phyloP scores from a whole-genome alignment of 2,329 filamentous ascomycete species.

The Pseudogymnoascus sp. region DNA sequence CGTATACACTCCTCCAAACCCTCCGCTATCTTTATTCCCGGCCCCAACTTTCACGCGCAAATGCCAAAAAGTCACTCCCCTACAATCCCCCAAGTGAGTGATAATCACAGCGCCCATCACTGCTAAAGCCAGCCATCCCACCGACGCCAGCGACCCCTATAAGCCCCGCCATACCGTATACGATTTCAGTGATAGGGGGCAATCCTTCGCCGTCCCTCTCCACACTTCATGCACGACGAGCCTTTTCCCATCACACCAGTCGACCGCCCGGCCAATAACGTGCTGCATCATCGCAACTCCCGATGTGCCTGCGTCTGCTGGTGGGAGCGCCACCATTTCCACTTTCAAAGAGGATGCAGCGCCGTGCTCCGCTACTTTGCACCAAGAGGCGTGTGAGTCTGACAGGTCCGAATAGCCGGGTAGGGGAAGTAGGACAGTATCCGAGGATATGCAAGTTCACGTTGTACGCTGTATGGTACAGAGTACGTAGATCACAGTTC shows the following conservation, averaged over 20 bases:
- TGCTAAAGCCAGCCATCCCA: background rate
- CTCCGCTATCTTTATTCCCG: no score
- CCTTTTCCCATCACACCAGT: background rate
- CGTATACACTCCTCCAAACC: no score
- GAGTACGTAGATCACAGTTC: background rate
- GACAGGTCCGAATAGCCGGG: background rate
- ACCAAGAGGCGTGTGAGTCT: background rate
- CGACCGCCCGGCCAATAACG: background rate
- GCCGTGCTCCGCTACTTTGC: background rate
- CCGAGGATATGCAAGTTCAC: background rate
- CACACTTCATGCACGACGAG: background rate
- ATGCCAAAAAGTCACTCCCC: background rate
- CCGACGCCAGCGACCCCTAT: background rate
- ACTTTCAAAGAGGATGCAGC: no score
- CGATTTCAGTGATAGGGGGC: background rate
- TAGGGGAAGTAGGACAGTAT: background rate
- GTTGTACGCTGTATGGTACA: background rate
- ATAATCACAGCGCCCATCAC: background rate
- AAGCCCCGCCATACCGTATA: background rate
- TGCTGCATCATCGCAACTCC: background rate
- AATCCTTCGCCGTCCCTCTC: background rate
- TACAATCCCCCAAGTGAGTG: background rate
- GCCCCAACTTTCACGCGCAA: no score
- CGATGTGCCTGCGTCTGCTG: conserved; percentile 4
- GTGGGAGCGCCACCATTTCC: background rate